Evolutionary conservation across 106 monocot species (phyloP), one percentile per base, ranked within the genome.

Genomic region (Dendrobium catenatum): DNA sequence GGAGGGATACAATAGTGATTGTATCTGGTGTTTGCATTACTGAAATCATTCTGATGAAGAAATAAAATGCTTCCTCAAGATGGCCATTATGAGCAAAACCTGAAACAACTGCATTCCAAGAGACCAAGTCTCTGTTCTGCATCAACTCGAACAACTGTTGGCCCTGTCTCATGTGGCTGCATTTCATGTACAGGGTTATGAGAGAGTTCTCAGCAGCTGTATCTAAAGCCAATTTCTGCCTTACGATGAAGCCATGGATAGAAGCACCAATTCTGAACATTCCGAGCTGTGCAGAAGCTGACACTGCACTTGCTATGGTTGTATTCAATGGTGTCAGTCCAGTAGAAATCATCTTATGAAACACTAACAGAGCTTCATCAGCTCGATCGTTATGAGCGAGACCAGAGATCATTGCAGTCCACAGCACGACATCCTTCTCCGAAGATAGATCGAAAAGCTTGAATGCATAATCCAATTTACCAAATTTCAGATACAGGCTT

Each of bases 371-470:
- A 6, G 94, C 91, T 24, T 85, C 86, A 43, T 85, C 80, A 24
- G 89, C 83, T 75, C 72, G 41, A 77, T 72, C 83, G 29, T 86
- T 91, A 72, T 89, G 94, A 31, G 82, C 82, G 2, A 94, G 86
- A 16, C 94, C 94, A 0, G 93, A 84, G 9, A 89, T 91, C 90
- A 94, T 89, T 2, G 89, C 87, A 40, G 89, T 86, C 93, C 91
- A 91, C 13, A 61, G 75, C 3, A 94, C 79, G 41, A 73, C 73
- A 74, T 94, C 94, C 64, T 37, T 86, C 42, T 88, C 55, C 33
- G 9, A 18, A 3, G 82, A 47, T 18, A 42, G 76, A 29, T 89
- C 75, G 42, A 91, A 94, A 22, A 94, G 49, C 22, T 55, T 20
- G 42, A 79, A 86, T 29, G 89, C 94, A 55, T 47, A 7, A 0